Percentiles rank a stretch among this genome's conserved stretches.
Conservation (phyloP, 352 stramenopile genomes). For the Thalassiosira hispida region DNA sequence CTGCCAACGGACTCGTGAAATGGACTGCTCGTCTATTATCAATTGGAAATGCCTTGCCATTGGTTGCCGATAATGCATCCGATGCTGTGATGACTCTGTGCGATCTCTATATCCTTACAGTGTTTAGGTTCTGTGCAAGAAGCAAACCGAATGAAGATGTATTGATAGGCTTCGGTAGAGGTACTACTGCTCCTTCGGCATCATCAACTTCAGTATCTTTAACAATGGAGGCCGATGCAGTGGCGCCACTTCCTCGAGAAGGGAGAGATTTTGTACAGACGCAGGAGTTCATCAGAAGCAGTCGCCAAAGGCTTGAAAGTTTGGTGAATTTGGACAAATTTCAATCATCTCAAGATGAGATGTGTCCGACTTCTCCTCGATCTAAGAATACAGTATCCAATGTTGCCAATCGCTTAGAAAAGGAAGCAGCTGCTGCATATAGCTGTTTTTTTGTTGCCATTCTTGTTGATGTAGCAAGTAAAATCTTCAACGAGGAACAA, state of each 20-base stretch:
- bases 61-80: slow-evolving; percentile 57
- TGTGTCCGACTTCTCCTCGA: slow-evolving; percentile 22
- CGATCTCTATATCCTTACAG: slow-evolving; percentile 82
- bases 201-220: slow-evolving; percentile 39
- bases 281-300: slow-evolving; percentile 61
- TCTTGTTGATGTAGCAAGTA: slow-evolving; percentile 48
- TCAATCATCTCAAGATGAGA: slow-evolving; percentile 55
- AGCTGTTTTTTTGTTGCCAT: slow-evolving; percentile 65
- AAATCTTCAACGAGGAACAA: slow-evolving; percentile 26
- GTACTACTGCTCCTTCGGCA: slow-evolving; percentile 8
- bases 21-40: slow-evolving; percentile 65
- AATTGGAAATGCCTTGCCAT: slow-evolving; percentile 65
- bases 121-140: slow-evolving; percentile 74
- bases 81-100: slow-evolving; percentile 65
- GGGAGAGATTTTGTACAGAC: slow-evolving; percentile 29
- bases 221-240: slow-evolving; percentile 76
- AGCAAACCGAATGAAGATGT: slow-evolving; percentile 72
- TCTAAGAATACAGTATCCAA: slow-evolving; percentile 42
- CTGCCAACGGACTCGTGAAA: slow-evolving; percentile 55
- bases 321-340: slow-evolving; percentile 81
- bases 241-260: slow-evolving; percentile 60
- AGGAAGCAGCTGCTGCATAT: slow-evolving; percentile 54
- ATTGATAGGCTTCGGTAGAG: slow-evolving; percentile 62
- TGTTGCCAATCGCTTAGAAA: slow-evolving; percentile 57
- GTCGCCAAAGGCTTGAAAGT: slow-evolving; percentile 61